Evolutionary conservation across 768 basidiomycete species (phyloP).

Genomic region (Trametes cubensis): DNA sequence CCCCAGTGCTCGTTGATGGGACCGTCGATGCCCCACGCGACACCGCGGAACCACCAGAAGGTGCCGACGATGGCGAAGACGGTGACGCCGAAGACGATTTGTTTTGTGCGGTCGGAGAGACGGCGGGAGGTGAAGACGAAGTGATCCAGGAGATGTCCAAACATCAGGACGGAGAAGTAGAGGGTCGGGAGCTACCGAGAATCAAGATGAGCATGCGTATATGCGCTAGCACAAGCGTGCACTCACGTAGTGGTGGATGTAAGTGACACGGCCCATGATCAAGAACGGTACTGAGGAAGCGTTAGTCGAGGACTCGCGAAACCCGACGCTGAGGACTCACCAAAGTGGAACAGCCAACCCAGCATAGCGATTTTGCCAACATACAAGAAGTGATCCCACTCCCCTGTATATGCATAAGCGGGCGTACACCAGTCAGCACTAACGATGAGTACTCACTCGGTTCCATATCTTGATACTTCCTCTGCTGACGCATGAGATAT

Average conservation of each 20-base stretch:
- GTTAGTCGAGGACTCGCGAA: conserved; percentile 6
- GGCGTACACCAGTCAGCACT: not conserved
- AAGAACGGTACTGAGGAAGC: conserved; percentile 80
- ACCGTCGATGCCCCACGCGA: conserved; percentile 92
- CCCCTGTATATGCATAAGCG: conserved; percentile 48
- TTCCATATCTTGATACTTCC: conserved; percentile 91
- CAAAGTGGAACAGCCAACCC: conserved; percentile 90
- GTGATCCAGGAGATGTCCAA: conserved; percentile 89
- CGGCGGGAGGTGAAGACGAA: conserved; percentile 82
- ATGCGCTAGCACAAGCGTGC: not conserved
- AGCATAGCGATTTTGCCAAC: conserved; percentile 88
- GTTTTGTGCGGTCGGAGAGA: conserved; percentile 64
- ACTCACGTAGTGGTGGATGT: conserved; percentile 93
- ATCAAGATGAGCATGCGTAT: not conserved
- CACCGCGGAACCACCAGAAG: conserved; percentile 94
- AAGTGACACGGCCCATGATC: conserved; percentile 97
- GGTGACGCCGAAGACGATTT: conserved; percentile 67
- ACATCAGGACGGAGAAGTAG: conserved; percentile 95
- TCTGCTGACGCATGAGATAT: conserved; percentile 82
- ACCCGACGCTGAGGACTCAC: conserved; percentile 47
- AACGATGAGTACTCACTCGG: conserved; percentile 55
- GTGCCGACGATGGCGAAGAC: conserved; percentile 63
- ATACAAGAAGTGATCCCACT: conserved; percentile 95
- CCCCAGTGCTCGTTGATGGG: conserved; percentile 82
- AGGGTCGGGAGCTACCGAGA: conserved; percentile 81